Evolutionary conservation across 345 rosid genomes (phyloP).

Genomic region (Eucalyptus viminalis): DNA sequence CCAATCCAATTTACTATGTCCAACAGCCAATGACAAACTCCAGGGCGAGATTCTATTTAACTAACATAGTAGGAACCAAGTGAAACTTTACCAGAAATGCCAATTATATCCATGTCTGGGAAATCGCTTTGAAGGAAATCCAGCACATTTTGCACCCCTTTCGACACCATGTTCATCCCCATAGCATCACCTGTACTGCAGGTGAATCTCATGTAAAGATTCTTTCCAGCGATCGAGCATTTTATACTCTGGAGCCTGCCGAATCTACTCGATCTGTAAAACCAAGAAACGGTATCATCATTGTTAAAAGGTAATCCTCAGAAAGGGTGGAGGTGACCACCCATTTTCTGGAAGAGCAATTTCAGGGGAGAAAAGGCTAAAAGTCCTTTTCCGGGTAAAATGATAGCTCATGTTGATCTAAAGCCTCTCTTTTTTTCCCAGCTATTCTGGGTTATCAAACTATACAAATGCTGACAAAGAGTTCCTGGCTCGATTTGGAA

Average conservation of each 20-base stretch:
- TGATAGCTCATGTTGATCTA: neutral
- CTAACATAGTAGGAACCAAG: neutral
- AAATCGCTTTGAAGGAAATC: slow-evolving; percentile 65
- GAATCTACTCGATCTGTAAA: slow-evolving; percentile 72
- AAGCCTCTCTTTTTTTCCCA: neutral
- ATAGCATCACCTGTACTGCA: slow-evolving; percentile 92
- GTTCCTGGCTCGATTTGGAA: neutral
- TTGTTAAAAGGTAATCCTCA: neutral
- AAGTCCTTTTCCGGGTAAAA: neutral
- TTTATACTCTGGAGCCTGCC: slow-evolving; percentile 50
- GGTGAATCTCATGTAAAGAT: slow-evolving; percentile 60
- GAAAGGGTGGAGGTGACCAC: neutral
- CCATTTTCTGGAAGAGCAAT: neutral
- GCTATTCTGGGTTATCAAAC: neutral
- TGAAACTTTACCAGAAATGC: slow-evolving; percentile 48
- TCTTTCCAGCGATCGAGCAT: slow-evolving; percentile 77
- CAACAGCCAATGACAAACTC: neutral
- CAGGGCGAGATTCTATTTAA: neutral
- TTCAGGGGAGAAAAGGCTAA: neutral
- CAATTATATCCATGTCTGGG: slow-evolving; percentile 82
- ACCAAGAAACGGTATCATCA: neutral
- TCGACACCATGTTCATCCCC: slow-evolving; percentile 98
- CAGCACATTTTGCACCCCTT: slow-evolving; percentile 87
- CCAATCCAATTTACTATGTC: neutral
- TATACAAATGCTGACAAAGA: neutral